These are phyloP conservation scores for Xylaria sp. DNA, from an alignment of 2,329 filamentous ascomycete species.

Conservation along the genomic window DNA sequence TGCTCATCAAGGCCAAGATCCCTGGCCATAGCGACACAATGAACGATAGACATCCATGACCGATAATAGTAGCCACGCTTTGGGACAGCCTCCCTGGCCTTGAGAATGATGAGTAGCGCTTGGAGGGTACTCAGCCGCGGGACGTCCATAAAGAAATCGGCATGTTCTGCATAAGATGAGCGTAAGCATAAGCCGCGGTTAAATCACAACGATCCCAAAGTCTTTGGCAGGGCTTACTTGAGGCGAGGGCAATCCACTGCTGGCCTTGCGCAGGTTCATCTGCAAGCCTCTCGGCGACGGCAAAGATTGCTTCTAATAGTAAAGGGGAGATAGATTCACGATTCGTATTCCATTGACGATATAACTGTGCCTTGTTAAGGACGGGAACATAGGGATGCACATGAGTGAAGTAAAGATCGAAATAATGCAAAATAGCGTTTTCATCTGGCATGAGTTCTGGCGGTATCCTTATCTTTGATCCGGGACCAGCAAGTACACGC, in stretches of 20 bases:
- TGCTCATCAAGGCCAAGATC: slow-evolving; percentile 92
- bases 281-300: slow-evolving; percentile 83
- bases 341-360: slow-evolving; percentile 88
- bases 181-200: slow-evolving; percentile 30
- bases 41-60: slow-evolving; percentile 96
- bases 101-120: slow-evolving; percentile 85
- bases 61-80: slow-evolving; percentile 96
- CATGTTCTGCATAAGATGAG: slow-evolving; percentile 70
- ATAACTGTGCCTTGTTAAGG: slow-evolving; percentile 82
- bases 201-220: not conserved
- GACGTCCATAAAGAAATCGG: slow-evolving; percentile 92
- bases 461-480: slow-evolving; percentile 85
- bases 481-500: slow-evolving; percentile 72
- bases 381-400: slow-evolving; percentile 95
- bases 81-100: slow-evolving; percentile 89
- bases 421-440: slow-evolving; percentile 82
- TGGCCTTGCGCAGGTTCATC: slow-evolving; percentile 86
- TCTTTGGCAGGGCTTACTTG: slow-evolving; percentile 64
- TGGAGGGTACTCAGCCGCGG: slow-evolving; percentile 92
- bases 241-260: slow-evolving; percentile 91
- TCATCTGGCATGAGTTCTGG: slow-evolving; percentile 93
- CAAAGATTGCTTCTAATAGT: slow-evolving; percentile 89
- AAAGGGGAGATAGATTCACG: slow-evolving; percentile 88
- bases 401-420: slow-evolving; percentile 88
- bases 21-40: slow-evolving; percentile 91